Evolutionary conservation across 441 rosid species (phyloP).

Genomic region (Croton laevigatus): DNA sequence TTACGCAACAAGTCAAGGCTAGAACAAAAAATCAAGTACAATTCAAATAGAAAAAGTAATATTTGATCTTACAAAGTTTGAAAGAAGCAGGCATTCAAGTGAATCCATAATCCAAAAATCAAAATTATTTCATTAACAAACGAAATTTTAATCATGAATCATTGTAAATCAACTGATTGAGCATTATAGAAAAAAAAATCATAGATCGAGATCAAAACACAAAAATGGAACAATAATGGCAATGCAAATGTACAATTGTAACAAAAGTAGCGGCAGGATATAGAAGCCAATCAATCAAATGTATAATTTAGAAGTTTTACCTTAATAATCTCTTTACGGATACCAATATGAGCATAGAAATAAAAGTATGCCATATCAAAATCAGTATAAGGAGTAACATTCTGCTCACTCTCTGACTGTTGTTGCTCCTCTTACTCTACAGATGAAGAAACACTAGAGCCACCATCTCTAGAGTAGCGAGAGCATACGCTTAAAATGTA

Average conservation of each 20-base stretch:
- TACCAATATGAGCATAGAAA: conserved; percentile 91
- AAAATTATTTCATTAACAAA: too few species aligned
- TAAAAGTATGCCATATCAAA: conserved; percentile 90
- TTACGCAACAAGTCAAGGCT: not conserved
- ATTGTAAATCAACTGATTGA: not conserved
- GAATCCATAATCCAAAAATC: not conserved
- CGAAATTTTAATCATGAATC: too few species aligned
- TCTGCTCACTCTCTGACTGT: conserved; percentile 4
- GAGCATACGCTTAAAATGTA: too few species aligned
- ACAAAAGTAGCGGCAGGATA: too few species aligned
- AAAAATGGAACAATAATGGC: too few species aligned
- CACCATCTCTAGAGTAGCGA: too few species aligned
- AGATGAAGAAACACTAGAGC: too few species aligned
- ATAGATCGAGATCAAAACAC: not conserved
- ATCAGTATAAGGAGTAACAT: conserved; percentile 75
- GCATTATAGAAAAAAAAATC: not conserved
- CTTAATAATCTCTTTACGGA: conserved; percentile 98
- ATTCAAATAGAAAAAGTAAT: not conserved
- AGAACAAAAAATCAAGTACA: not conserved
- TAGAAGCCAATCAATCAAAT: too few species aligned
- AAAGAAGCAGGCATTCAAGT: not conserved
- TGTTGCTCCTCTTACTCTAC: too few species aligned
- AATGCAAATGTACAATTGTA: too few species aligned
- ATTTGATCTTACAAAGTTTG: not conserved
- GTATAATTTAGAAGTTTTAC: too few species aligned